Base-by-base conservation (phyloP, 495 filamentous ascomycete genomes). In the Astrocystis sublimbata region DNA sequence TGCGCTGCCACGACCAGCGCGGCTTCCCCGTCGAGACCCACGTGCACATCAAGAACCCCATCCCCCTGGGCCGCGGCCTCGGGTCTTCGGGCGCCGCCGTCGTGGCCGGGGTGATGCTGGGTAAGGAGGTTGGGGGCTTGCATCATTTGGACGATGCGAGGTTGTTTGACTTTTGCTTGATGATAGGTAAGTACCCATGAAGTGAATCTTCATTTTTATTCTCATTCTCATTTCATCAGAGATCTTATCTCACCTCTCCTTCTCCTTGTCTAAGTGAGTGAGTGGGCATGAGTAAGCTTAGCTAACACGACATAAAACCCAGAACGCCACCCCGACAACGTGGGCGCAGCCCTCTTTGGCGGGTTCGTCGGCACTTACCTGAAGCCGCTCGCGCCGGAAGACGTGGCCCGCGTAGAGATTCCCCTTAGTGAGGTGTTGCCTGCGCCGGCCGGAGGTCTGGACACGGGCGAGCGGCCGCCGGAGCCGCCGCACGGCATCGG, bases 301-400 rank as follows among this genome's bases (percentile, higher is more conserved):
- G n/a, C n/a, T n/a, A n/a, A n/a, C n/a, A n/a, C n/a, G n/a, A n/a
- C n/a, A n/a, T n/a, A n/a, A n/a, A n/a, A 1, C n/a, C 28, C 55
- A 83, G 93, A 98, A 75, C 87, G 93, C 28, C 94, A 98, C 76
- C 94, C 94, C 4, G 94, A 98, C 78, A 98, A 98, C 67, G 91
- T 98, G 33, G 96, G 91, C 61, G 94, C 94, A 0, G 92, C 93
- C 1, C 83, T 97, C 28, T 97, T 92, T 70, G 94, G 94, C 46
- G 94, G 94, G n/a, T 97, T 98, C 70, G 90, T 97, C 15, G 94
- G 94, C 30, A 96, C 92, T 8, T 97, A 97, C 65, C 82, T 97
- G 46, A 96, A 92, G 75, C 92, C 96, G 58, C 82, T 98, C 58
- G 85, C 89, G 58, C 89, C 91, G 4, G 89, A 88, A 73, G 92